Evolutionary conservation across 2,329 filamentous ascomycete genomes (phyloP), one percentile per base, ranked within the genome.

Genomic region (Leptodontidium sp.): DNA sequence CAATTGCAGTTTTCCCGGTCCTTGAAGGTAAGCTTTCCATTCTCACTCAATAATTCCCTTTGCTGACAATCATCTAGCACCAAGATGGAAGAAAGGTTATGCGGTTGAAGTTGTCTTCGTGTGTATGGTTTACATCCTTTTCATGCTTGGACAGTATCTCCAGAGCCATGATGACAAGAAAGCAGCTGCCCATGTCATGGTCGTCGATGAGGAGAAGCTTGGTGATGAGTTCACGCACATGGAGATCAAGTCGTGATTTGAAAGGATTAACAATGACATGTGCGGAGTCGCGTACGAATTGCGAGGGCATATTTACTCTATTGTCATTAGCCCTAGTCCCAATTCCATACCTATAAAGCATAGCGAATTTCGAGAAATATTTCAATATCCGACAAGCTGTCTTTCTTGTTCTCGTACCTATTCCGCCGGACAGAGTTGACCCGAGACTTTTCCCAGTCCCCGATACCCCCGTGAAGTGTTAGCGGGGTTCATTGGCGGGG

Each of bases 111-210:
- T 74, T 1, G 70, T 74, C 12, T 71, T 77, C 47, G 71, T 77
- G 1, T 71, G 74, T 7, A 73, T 73, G 45, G 80, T 78, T 47
- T 73, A 77, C 57, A 69, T 72, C 1, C 63, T 81, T 1, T 80
- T 80, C 57, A 67, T 78, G 35, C 53, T 75, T 14, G 79, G 78
- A 0, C 76, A 79, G 49, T 72, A 77, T 26, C 73, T 80, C 0
- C 78, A 78, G 72, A 72, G 71, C 38, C 69, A 77, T 2, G 77
- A 80, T 35, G 71, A 73, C 1, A 77, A 77, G 63, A 76, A 74
- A 63, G 43, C 43, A n/a, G 65, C 38, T 47, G 40, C 35, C 29
- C 24, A n/a, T 8, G 15, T 43, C 7, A 43, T 50, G n/a, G 32
- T 57, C 17, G 40, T 47, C 26, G 63, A 65, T 26, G 63, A 65